A percentile compares a stretch with the other conserved stretches of the same genome.
These are phyloP conservation scores for Cercospora sp. DNA, from an alignment of 2,329 filamentous ascomycete species.

Conservation along the genomic window DNA sequence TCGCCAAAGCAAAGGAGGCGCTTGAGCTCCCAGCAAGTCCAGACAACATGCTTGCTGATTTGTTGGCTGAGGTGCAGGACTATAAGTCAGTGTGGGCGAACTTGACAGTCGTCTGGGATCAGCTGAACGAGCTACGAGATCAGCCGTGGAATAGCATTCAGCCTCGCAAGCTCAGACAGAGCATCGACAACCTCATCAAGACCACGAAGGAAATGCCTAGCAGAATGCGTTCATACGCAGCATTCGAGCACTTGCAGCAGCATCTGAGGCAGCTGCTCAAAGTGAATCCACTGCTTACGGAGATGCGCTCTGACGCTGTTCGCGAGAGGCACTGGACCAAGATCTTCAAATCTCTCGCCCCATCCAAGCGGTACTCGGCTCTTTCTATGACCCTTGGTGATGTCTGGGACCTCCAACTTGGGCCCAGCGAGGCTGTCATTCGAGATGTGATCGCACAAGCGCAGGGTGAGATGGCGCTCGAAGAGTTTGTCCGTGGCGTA, in stretches of 20 bases:
- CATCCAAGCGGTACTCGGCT: conserved; percentile 88
- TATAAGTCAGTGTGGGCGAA: conserved; percentile 99
- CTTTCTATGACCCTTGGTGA: conserved; percentile 96
- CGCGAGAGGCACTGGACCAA: conserved; percentile 96
- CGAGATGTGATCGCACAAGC: conserved; percentile 93
- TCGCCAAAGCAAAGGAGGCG: conserved; percentile 94
- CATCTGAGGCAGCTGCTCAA: conserved; percentile 86
- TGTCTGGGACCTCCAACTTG: conserved; percentile 94
- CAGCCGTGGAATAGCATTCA: conserved; percentile 93
- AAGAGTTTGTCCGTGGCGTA: conserved; percentile 95
- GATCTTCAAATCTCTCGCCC: conserved; percentile 94
- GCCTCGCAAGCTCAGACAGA: conserved; percentile 84
- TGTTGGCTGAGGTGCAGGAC: conserved; percentile 94
- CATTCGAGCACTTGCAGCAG: conserved; percentile 97
- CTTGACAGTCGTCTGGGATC: conserved; percentile 93
- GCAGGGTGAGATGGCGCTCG: conserved; percentile 95
- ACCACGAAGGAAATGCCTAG: conserved; percentile 99
- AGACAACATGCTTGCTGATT: conserved; percentile 77
- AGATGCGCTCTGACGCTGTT: conserved; percentile 95
- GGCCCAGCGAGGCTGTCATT: conserved; percentile 82
- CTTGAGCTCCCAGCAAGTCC: conserved; percentile 80
- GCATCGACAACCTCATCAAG: conserved; percentile 89
- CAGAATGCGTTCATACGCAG: conserved; percentile 97
- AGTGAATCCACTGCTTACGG: conserved; percentile 81
- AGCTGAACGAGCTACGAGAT: conserved; percentile 88